Base-by-base conservation (phyloP, 2,329 filamentous ascomycete species). In the Aspergillus sp. region DNA sequence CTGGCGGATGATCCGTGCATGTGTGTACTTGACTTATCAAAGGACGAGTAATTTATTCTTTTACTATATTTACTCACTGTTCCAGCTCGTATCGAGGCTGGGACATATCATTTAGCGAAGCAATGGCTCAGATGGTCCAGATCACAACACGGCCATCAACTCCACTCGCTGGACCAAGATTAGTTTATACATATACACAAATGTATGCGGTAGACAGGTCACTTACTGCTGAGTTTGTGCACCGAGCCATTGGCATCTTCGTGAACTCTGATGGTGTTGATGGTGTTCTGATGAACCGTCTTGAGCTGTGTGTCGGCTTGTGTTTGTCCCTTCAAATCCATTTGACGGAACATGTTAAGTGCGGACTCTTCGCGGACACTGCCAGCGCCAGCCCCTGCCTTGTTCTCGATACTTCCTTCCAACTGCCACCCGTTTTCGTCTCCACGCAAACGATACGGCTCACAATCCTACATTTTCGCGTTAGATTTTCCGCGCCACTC, bases 331-430 rank as follows among this genome's bases (percentile, higher is more conserved):
- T 95, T 96, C 64, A 99, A 83, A 76, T 99, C 95, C 95, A 99
- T 98, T 80, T 97, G 93, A 69, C 87, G 87, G 80, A 99, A 99
- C 91, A 98, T 96, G 77, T 98, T 96, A 74, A 97, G 81, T 23
- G 95, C 95, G 64, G 90, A 95, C 75, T 98, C 95, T 77, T 98
- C 95, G 33, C 89, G 84, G 58, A 81, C 79, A 57, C 83, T 87
- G 2, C 76, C 79, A 55, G 81, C 74, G 43, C 84, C 88, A 27
- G 83, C 80, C 5, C 83, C 79, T 50, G 84, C 82, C 77, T 93
- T 92, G 49, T 81, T 80, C 78, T 97, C 93, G 60, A 98, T 79
- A 4, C 90, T 89, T 33, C 92, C 93, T 37, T 84, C 85, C 39
- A 97, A 80, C 70, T 91, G 84, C 95, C 95, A 99, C 44, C 93